phyloP scores from a whole-genome alignment of 2,329 filamentous ascomycete genomes.

The Apiospora koreana region DNA sequence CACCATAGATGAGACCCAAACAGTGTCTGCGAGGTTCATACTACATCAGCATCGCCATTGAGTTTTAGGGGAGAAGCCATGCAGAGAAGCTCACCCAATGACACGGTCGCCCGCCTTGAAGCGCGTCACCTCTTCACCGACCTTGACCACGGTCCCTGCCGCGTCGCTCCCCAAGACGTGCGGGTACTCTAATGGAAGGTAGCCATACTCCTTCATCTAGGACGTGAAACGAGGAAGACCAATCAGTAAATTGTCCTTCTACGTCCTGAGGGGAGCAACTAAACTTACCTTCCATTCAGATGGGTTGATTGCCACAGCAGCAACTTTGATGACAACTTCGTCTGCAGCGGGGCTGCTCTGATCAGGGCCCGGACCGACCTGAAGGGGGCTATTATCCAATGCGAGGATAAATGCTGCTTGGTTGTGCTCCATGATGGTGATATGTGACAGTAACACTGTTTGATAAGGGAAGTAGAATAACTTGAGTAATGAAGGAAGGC shows the following conservation, averaged over 20 bases:
- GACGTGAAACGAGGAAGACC: accelerated
- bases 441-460: too few species aligned
- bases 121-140: slow-evolving; percentile 25
- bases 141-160: slow-evolving; percentile 32
- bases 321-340: slow-evolving; percentile 15
- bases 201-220: slow-evolving; percentile 5
- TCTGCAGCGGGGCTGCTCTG: slow-evolving; percentile 12
- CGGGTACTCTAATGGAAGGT: slow-evolving; percentile 28
- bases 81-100: slow-evolving; percentile 14
- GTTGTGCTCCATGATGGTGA: slow-evolving; percentile 15
- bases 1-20: slow-evolving; percentile 17
- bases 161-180: slow-evolving; percentile 32
- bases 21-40: slow-evolving; percentile 2
- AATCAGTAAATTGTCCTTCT: too few species aligned
- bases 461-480: too few species aligned
- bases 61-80: not conserved
- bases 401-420: slow-evolving; percentile 10
- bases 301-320: slow-evolving; percentile 16
- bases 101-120: slow-evolving; percentile 37
- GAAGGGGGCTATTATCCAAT: slow-evolving; percentile 9
- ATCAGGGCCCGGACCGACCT: slow-evolving; percentile 13
- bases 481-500: too few species aligned
- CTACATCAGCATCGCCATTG: not conserved
- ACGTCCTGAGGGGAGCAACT: too few species aligned
- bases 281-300: slow-evolving; percentile 8